Base-by-base conservation (phyloP, 306 rosid species). In the Sphenostylis stenocarpa region DNA sequence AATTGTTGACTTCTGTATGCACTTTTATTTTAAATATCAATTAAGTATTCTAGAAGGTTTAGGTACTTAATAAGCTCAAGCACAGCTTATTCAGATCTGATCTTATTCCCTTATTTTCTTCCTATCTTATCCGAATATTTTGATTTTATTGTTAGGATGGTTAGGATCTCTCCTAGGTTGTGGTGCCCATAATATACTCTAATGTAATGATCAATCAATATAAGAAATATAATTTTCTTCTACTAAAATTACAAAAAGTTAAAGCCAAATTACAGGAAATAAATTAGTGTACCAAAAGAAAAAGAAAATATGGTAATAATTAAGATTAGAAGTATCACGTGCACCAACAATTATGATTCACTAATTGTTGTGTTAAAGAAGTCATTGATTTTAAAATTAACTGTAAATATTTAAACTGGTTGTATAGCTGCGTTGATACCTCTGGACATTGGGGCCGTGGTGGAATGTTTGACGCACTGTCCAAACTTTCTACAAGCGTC, bases 371-470 rank as follows among this genome's bases (percentile, higher is more conserved):
- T 65, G 33, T 65, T 38, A 51, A 36, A 21, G 33, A 65, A 38
- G 52, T 80, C 16, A 11, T 52, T 33, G 51, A 43, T 34, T 83
- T 53, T 57, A 41, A 57, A 14, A 69, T 74, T 57, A 43, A 47
- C 75, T 41, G 19, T 31, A 65, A 53, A 75, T 58, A 31, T 51
- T 2, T 57, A 49, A 43, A 41, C 20, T 73, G 49, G 53, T 82
- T 85, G 81, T 34, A 9, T 84, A 92, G 98, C 72, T 92, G 97
- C 67, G 89, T 92, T 76, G 98, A 95, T 77, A 88, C 82, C 80
- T 95, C 97, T 39, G 98, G 98, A 71, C 88, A 72, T 66, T 95
- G 98, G 98, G 98, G 98, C 67, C 83, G 5, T 49, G 98, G 98
- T 43, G 97, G 98, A 48, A 89, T 95, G 98, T 92, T 95, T 77